phyloP scores from a whole-genome alignment of 225 moss, liverwort and hornwort genomes.

The Antitrichia curtipendula region DNA sequence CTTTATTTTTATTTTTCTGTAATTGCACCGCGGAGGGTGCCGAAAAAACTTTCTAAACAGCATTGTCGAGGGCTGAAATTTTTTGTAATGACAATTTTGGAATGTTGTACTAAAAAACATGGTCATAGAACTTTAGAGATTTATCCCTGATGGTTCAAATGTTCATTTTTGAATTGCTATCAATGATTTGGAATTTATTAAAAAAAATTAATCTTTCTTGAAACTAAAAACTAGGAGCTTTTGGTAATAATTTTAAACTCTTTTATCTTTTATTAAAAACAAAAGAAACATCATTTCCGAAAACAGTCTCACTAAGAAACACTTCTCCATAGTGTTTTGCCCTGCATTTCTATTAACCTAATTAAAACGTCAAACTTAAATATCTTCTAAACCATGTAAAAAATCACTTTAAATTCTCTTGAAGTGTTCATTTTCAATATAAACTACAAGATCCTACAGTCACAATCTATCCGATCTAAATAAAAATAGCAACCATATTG shows the following conservation, averaged over 20 bases:
- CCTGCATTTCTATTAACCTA: neutral
- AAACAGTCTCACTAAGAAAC: neutral
- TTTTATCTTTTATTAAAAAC: neutral
- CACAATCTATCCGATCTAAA: neutral
- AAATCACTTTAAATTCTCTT: neutral
- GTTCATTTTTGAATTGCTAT: neutral
- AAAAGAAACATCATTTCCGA: neutral
- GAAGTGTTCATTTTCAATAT: accelerated
- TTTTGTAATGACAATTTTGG: neutral
- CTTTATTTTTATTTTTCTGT: too few relatives aligned
- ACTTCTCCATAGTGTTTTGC: accelerated
- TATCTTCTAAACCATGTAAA: neutral
- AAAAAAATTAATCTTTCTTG: too few relatives aligned
- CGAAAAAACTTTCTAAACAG: too few relatives aligned
- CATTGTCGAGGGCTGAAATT: too few relatives aligned
- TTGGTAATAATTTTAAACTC: neutral
- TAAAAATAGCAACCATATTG: neutral
- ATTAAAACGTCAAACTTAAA: neutral
- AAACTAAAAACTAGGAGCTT: neutral
- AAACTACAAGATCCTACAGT: neutral
- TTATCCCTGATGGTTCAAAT: accelerated
- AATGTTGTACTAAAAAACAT: neutral
- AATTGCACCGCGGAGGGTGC: too few relatives aligned
- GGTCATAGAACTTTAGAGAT: neutral
- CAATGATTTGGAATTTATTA: too few relatives aligned